Base-by-base conservation (phyloP, 352 stramenopile genomes). In the Pythium catenulatum region DNA sequence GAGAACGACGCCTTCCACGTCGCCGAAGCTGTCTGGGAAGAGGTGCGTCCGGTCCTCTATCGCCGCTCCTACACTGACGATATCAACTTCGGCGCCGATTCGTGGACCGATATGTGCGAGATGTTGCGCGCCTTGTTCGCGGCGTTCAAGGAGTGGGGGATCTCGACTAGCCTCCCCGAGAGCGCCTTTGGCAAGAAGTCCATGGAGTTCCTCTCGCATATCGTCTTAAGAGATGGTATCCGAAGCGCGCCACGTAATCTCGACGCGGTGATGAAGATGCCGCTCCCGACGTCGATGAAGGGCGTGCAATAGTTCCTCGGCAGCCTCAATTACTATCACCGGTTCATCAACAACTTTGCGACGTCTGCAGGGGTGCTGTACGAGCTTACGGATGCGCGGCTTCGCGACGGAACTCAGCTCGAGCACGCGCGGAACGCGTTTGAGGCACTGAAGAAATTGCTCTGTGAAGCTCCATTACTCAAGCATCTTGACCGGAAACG, bases 221-320 rank as follows among this genome's bases (percentile, higher is more conserved):
- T 14, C 5, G 52, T 82, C 4, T 30, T 37, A 3, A 7, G 59
- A 36, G 50, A 76, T 0, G 70, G 69, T 1, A 56, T 87, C 17
- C 32, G 48, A 45, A 36, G 25, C 23, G 48, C n/a, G 11, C 72
- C 70, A 9, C 30, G 48, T 13, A 81, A 82, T 39, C 25, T 82
- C 1, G 4, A 77, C 2, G 17, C 45, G 0, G 54, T 87, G 13
- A 39, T 65, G 36, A 36, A 65, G 0, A 78, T 87, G 70, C 37
- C 58, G n/a, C 82, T 82, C 61, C 80, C 80, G 21, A 46, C 43
- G 3, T 82, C 36, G 1, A 48, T 68, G 37, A 87, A 87, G 52
- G 80, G 80, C 2, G 32, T 87, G 1, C 70, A 87, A 61, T 63
- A 70, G 69, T 87, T 87, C 48, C n/a, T 82, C 3, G 80, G 79